phyloP scores from a whole-genome alignment of 2,329 filamentous ascomycete species.

The Nothophaeocryptopus gaeumannii region DNA sequence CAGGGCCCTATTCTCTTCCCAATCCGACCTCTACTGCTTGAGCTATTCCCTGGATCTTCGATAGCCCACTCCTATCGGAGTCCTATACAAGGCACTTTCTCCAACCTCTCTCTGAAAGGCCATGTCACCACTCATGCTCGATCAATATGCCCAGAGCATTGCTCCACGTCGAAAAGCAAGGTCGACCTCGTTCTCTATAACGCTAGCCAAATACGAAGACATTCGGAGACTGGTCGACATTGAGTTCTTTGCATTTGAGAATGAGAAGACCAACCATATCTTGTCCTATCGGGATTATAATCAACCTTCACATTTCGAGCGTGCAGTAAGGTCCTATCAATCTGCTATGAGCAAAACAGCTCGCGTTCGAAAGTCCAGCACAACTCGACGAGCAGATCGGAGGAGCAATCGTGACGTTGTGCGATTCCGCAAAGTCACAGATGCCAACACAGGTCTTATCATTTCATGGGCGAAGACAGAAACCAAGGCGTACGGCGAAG shows the following conservation, averaged over 20 bases:
- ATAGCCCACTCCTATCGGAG: constrained; percentile 9
- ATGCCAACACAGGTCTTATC: constrained; percentile 27
- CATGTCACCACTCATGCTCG: constrained; percentile 24
- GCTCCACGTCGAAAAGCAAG: constrained; percentile 16
- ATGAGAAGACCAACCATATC: constrained; percentile 34
- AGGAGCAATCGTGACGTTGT: constrained; percentile 12
- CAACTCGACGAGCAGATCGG: constrained; percentile 6
- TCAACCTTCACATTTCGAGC: constrained; percentile 29
- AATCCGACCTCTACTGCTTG: constrained; percentile 10
- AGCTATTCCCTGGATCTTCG: constrained; percentile 9
- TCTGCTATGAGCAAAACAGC: constrained; percentile 16
- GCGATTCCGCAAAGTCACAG: constrained; percentile 31
- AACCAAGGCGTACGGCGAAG: constrained; percentile 27
- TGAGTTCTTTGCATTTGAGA: constrained; percentile 41
- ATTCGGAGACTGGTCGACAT: constrained; percentile 38
- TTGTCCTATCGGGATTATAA: constrained; percentile 33
- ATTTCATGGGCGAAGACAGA: constrained; percentile 35
- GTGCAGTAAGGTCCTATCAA: constrained; percentile 26
- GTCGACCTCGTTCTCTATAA: constrained; percentile 22
- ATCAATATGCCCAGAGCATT: constrained; percentile 12
- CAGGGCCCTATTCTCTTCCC: constrained; percentile 13
- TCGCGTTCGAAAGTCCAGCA: constrained; percentile 11
- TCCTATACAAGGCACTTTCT: background rate
- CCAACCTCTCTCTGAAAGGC: background rate
- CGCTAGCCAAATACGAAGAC: constrained; percentile 26